Evolutionary conservation across 805 yeast species (phyloP), one percentile per base, ranked within the genome.

Genomic region (Wickerhamomyces queroliae): DNA sequence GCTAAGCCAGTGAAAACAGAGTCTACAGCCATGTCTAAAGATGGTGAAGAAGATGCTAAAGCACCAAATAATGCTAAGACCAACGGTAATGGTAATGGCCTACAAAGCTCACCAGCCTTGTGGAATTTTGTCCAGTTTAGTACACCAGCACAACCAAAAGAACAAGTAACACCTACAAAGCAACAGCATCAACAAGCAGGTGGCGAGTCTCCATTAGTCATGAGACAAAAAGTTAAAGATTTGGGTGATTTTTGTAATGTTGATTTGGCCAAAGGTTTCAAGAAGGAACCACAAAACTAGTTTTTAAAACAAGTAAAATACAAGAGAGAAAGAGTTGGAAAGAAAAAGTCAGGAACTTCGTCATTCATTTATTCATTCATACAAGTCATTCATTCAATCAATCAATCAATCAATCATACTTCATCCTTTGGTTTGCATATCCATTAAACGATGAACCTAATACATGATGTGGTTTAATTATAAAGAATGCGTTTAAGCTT

Each of bases 41-140:
- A 25, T 13, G 28, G 28, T 18, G 15, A 3, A 12, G 7, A 18
- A 3, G 13, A 30, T 28, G 31, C 13, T 16, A 28, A 16, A 33
- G 45, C 30, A 27, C 16, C 33, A 39, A 16, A 28, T 28, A 28
- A 53, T 36, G 49, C 39, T 33, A 48, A 44, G 23, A n/a, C 42
- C 28, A 19, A 38, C 25, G 41, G 42, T 10, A 42, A 47, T 17
- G 52, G 52, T 7, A 39, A 36, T 25, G 46, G 44, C 24, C 39
- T 56, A 29, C 63, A 62, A 38, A 61, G 65, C 23, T 86, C 95
- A 2, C 98, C 98, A 2, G 96, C 95, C 15, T 76, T 90, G 43
- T 87, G 96, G 97, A 86, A 84, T 56, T 80, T 86, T 63, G 87
- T 90, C 54, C 96, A 89, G 53, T 80, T 90, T 40, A 67, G 76